phyloP scores from a whole-genome alignment of 768 basidiomycete species.

The Termitomyces eurrhizus region DNA sequence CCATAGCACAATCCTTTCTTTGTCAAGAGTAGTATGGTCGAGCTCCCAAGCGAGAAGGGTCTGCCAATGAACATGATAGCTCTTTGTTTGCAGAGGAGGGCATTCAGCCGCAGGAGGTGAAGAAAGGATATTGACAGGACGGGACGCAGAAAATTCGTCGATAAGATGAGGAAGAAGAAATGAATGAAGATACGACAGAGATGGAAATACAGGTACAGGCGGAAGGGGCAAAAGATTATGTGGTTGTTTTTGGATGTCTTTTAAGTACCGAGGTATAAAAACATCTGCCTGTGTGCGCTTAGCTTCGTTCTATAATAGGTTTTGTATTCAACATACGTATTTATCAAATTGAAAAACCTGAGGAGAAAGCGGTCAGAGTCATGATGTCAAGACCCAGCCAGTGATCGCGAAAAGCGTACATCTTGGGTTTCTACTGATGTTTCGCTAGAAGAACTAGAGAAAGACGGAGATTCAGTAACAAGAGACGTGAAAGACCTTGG shows the following conservation, averaged over 20 bases:
- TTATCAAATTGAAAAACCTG: conserved; percentile 34
- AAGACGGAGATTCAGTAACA: conserved; percentile 1
- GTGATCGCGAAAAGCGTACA: conserved; percentile 8
- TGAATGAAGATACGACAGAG: conserved; percentile 34
- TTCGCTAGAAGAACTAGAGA: conserved; percentile 5
- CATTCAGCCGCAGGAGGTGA: conserved; percentile 22
- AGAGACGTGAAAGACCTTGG: conserved; percentile 15
- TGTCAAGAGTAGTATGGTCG: conserved; percentile 34
- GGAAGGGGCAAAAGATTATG: conserved; percentile 39
- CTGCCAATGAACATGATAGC: conserved; percentile 39
- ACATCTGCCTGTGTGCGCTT: conserved; percentile 34
- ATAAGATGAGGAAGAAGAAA: conserved; percentile 37
- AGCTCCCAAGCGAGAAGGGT: conserved; percentile 43
- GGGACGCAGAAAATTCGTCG: conserved; percentile 22
- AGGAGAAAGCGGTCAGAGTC: not conserved
- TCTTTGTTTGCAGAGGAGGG: conserved; percentile 24
- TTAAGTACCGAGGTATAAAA: conserved; percentile 46
- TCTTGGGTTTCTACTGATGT: conserved; percentile 7
- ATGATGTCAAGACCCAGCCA: not conserved
- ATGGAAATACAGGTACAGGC: conserved; percentile 39
- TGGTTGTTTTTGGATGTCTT: conserved; percentile 43
- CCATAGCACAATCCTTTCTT: conserved; percentile 43
- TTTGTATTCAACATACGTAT: conserved; percentile 31
- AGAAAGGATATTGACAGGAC: conserved; percentile 24
- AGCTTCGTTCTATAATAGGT: not conserved